Evolutionary conservation across 2,329 filamentous ascomycete species (phyloP), one percentile per base, ranked within the genome.

Genomic region (Verticillium nonalfalfae): DNA sequence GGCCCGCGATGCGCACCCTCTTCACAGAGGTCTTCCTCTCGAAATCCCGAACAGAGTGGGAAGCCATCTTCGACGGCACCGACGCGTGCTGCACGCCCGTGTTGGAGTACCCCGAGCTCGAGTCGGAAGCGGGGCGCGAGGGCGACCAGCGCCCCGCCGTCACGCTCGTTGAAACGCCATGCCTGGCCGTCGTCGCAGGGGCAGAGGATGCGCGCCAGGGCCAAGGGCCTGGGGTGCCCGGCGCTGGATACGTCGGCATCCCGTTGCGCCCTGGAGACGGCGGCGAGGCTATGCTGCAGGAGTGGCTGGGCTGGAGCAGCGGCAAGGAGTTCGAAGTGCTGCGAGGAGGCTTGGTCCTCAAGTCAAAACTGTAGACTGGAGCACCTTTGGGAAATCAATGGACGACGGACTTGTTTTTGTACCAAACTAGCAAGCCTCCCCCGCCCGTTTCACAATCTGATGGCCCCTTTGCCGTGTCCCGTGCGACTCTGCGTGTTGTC

Each of bases 81-180:
- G 94, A 98, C 76, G 94, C 94, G 1, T 98, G 94, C 73, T 92
- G 90, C 65, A 92, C 91, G n/a, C 94, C 94, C 0, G 90, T 98
- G 1, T 78, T 97, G 52, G 87, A 87, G 38, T 90, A 92, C 66
- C 70, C 67, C 0, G 93, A 97, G 75, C 78, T 97, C 54, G 85
- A 91, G 67, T 68, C 63, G 2, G 71, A 77, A 39, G 58, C 71
- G 9, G 64, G 61, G n/a, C 76, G 79, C 57, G 85, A 87, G 69
- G 84, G 88, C 56, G 89, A 93, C 66, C 89, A 91, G 75, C 76
- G 90, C 63, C 90, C 90, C 1, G 76, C 82, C 1, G 89, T 93
- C 10, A 86, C 86, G 39, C 74, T 97, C 69, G 82, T 80, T 40
- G 81, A 79, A 31, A 93, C 90, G 11, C 93, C 93, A 0, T 87